Conservation (phyloP, 306 rosid species). For the Ormosia semicastrata region DNA sequence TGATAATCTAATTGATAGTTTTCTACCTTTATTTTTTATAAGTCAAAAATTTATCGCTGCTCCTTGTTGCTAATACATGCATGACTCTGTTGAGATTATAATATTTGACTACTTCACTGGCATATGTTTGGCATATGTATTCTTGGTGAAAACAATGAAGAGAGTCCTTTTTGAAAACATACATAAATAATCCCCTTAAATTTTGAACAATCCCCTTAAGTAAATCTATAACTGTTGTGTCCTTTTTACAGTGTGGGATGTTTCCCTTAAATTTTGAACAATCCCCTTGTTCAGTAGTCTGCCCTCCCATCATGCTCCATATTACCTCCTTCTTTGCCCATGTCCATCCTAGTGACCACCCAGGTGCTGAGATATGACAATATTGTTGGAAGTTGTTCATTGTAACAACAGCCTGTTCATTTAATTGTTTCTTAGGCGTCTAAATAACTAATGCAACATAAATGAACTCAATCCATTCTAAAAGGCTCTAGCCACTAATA, state of each 20-base stretch:
- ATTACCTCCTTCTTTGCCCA: conserved; percentile 92
- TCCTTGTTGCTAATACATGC: neutral
- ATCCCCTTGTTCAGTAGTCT: conserved; percentile 88
- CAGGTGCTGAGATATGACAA: conserved; percentile 76
- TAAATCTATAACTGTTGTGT: conserved; percentile 72
- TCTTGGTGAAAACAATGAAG: conserved; percentile 95
- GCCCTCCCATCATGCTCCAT: conserved; percentile 79
- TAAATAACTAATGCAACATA: neutral
- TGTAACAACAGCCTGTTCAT: conserved; percentile 68
- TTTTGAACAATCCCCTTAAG: no score
- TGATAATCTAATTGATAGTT: neutral
- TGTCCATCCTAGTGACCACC: conserved; percentile 82
- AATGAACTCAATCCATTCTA: conserved; percentile 8
- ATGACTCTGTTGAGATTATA: neutral
- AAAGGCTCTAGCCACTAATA: neutral
- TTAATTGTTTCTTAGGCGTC: conserved; percentile 25
- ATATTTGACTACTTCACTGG: neutral
- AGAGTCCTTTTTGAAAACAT: conserved; percentile 92
- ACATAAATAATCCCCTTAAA: no score
- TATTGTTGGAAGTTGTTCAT: conserved; percentile 79
- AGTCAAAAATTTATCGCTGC: neutral
- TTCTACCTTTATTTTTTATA: neutral
- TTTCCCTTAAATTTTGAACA: conserved; percentile 65
- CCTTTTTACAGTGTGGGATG: conserved; percentile 71
- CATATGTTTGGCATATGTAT: no score